Percentiles rank a stretch among this genome's conserved stretches.
These are phyloP conservation scores for Rubroboletus satanas DNA, from an alignment of 768 basidiomycete genomes.

Conservation along the genomic window DNA sequence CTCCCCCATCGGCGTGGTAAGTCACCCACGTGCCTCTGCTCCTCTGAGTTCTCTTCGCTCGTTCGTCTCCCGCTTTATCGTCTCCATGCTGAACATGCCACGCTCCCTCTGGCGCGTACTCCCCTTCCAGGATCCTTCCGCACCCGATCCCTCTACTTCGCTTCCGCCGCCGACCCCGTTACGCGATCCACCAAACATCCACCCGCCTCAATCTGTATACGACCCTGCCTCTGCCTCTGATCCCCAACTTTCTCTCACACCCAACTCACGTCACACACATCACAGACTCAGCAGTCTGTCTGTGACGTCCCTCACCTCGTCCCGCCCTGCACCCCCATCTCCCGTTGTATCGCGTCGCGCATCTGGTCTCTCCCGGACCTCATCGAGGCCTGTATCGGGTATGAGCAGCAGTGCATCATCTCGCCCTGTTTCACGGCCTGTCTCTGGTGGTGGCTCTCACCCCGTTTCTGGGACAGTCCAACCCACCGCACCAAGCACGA, in stretches of 20 bases:
- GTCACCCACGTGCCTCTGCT: constrained; percentile 19
- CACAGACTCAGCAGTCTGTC: constrained; percentile 25
- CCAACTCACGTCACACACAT: constrained; percentile 3
- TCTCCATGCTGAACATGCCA: constrained; percentile 30
- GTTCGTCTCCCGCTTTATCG: constrained; percentile 25
- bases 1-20: constrained; percentile 27
- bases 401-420: constrained; percentile 16
- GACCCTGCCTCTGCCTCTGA: not conserved
- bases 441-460: constrained; percentile 3
- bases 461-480: not conserved
- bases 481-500: not conserved
- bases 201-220: not conserved
- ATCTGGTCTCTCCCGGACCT: constrained; percentile 30
- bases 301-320: constrained; percentile 38
- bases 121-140: constrained; percentile 31
- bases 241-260: constrained; percentile 3
- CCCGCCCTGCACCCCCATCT: constrained; percentile 60
- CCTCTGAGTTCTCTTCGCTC: constrained; percentile 23
- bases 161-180: not conserved
- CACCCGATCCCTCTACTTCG: constrained; percentile 36
- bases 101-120: constrained; percentile 26
- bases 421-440: constrained; percentile 17
- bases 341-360: constrained; percentile 47
- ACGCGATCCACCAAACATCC: constrained; percentile 27
- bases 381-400: constrained; percentile 24